Percentiles rank a stretch among this genome's conserved stretches.
These are phyloP conservation scores for Scutellaria barbata DNA, from an alignment of 257 asterid species.

Conservation along the genomic window DNA sequence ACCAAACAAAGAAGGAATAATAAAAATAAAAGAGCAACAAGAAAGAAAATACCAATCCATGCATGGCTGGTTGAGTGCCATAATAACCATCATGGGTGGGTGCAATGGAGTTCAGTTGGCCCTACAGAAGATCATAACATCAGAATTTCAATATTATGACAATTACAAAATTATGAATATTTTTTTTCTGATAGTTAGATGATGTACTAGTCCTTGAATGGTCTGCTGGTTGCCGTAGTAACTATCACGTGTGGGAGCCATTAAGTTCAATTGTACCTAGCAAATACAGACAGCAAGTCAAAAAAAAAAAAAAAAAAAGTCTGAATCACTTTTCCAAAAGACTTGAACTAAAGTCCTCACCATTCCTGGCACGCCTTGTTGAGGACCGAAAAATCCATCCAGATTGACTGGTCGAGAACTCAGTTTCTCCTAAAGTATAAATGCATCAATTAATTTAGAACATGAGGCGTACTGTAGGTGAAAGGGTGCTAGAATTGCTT, in stretches of 20 bases:
- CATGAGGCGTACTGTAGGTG: background rate
- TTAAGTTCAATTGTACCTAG: slow-evolving; percentile 64
- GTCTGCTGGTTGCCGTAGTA: slow-evolving; percentile 80
- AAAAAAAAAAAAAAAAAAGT: background rate
- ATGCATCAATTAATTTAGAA: slow-evolving; percentile 25
- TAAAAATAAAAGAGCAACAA: slow-evolving; percentile 9
- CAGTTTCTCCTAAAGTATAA: slow-evolving; percentile 68
- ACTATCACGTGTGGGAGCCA: slow-evolving; percentile 90
- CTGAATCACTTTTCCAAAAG: slow-evolving; percentile 11
- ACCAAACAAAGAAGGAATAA: background rate
- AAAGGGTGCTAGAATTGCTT: background rate
- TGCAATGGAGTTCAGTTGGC: slow-evolving; percentile 89
- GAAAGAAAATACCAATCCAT: slow-evolving; percentile 71
- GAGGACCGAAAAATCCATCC: slow-evolving; percentile 77
- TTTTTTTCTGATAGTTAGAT: slow-evolving; percentile 28
- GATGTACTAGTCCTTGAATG: slow-evolving; percentile 86
- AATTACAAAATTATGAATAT: slow-evolving; percentile 12
- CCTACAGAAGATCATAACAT: slow-evolving; percentile 54
- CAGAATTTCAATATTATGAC: slow-evolving; percentile 19
- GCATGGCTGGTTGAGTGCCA: slow-evolving; percentile 74
- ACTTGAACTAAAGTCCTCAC: slow-evolving; percentile 48
- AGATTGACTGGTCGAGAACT: slow-evolving; percentile 71
- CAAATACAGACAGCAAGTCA: slow-evolving; percentile 35
- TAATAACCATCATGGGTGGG: slow-evolving; percentile 84
- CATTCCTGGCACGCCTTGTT: slow-evolving; percentile 85